Base-by-base conservation (phyloP, 768 basidiomycete genomes). In the Calocera viscosa region DNA sequence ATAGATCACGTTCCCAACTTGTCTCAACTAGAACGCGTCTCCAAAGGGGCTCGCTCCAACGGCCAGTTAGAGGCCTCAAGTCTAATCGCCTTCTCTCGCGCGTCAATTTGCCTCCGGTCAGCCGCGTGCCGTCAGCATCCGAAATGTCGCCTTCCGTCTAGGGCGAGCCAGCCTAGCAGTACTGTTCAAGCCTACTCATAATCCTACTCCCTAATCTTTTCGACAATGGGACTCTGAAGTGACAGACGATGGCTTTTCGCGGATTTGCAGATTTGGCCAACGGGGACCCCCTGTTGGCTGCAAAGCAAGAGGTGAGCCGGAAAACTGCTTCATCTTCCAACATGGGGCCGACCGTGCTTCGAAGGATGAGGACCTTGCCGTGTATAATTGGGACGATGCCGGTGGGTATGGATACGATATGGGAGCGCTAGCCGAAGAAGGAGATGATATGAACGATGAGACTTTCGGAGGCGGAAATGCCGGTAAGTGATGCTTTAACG, bases 391-490 rank as follows among this genome's bases (percentile, higher is more conserved):
- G 91, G 53, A 60, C 30, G 53, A 60, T 30, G 53, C 24, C 11
- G 92, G 90, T 12, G 89, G 90, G 71, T 90, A 90, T 41, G 86
- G 85, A 70, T 93, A 94, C 74, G 91, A 95, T 75, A 93, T 89
- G 65, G 88, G 91, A 76, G 85, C 85, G 64, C 82, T 97, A 65
- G 85, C 88, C 71, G 95, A 98, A 77, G 88, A 87, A 43, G 86
- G 86, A 67, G 94, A 97, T 80, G 94, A 94, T 71, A 75, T 94
- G 71, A 98, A 99, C 77, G 92, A 95, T 76, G 93, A 95, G 80
- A 99, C 96, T 1, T 99, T 99, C 78, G 96, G 94, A 33, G 82
- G 78, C 41, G 86, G 81, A 35, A 77, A 73, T 70, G 83, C 95
- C 67, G 91, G 94, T 94, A 74, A 81, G 88, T 77, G 66, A 17